Evolutionary conservation across 1,284 basidiomycete species (phyloP).

Genomic region (Ceratobasidium sp.): DNA sequence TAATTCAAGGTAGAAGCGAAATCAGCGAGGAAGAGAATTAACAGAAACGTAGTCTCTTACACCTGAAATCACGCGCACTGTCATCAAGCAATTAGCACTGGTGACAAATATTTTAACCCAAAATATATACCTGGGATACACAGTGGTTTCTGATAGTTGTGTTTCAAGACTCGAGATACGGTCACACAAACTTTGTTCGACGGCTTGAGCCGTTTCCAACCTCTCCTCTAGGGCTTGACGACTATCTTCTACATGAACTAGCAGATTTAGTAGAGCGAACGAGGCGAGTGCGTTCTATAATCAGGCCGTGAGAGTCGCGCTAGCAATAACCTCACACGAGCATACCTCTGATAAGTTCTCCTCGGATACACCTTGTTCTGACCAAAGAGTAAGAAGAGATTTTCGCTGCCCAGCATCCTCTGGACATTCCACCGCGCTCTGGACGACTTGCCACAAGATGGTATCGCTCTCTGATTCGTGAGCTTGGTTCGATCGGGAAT

Average conservation of each 20-base stretch:
- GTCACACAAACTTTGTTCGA: constrained; percentile 23
- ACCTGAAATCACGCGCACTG: background rate
- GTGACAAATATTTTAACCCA: background rate
- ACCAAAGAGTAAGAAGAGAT: background rate
- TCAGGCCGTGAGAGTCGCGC: background rate
- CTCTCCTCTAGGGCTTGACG: background rate
- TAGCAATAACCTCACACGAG: background rate
- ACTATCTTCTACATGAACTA: background rate
- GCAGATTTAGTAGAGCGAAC: background rate
- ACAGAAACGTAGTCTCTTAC: background rate
- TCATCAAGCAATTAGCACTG: background rate
- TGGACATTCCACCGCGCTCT: constrained; percentile 3
- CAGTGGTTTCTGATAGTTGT: background rate
- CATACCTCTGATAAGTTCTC: background rate
- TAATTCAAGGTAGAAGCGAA: background rate
- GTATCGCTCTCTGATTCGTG: background rate
- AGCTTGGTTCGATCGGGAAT: background rate
- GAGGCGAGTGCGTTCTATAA: background rate
- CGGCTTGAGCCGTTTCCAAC: background rate
- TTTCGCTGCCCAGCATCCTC: constrained; percentile 9
- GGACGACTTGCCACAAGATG: constrained; percentile 10
- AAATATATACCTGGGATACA: background rate
- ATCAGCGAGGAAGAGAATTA: too few species aligned
- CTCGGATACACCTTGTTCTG: background rate
- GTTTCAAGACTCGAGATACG: constrained; percentile 23